A percentile compares a stretch with the other conserved stretches of the same genome.
phyloP scores from a whole-genome alignment of 495 filamentous ascomycete species.

The Tetracladium setigerum region DNA sequence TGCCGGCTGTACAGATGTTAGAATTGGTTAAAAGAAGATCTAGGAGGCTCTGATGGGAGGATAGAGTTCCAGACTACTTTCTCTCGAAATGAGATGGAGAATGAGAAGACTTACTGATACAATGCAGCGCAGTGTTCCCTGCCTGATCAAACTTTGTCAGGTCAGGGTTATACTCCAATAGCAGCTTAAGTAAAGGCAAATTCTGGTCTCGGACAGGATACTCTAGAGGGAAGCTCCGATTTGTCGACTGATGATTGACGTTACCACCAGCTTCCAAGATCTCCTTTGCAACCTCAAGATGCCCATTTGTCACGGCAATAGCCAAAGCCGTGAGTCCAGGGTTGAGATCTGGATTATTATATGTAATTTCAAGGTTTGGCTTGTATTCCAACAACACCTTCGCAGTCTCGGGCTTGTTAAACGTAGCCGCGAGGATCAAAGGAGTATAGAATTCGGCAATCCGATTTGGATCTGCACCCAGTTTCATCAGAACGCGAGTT shows the following conservation, averaged over 20 bases:
- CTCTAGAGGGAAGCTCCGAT: not conserved
- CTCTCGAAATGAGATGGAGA: too few species aligned
- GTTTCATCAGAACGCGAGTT: constrained; percentile 13
- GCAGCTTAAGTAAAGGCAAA: not conserved
- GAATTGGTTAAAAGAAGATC: too few species aligned
- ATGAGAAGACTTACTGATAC: too few species aligned
- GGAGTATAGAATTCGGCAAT: constrained; percentile 7
- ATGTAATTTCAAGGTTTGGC: constrained; percentile 17
- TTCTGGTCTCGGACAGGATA: not conserved
- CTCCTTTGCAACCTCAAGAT: constrained; percentile 33
- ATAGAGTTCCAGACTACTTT: too few species aligned
- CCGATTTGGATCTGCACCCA: constrained; percentile 4
- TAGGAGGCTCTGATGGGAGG: too few species aligned
- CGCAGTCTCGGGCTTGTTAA: not conserved
- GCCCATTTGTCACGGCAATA: constrained; percentile 2
- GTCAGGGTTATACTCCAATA: constrained; percentile 8
- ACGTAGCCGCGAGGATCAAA: not conserved
- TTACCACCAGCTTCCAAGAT: constrained; percentile 39
- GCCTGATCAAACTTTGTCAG: not conserved
- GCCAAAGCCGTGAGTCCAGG: constrained; percentile 8
- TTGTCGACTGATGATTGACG: constrained; percentile 20
- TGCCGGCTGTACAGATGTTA: too few species aligned
- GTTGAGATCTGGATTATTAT: not conserved
- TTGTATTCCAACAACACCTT: constrained; percentile 3
- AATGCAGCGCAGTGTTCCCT: constrained; percentile 8